Evolutionary conservation across 2,329 filamentous ascomycete genomes (phyloP), one percentile per base, ranked within the genome.

Genomic region (Talaromyces sp.): DNA sequence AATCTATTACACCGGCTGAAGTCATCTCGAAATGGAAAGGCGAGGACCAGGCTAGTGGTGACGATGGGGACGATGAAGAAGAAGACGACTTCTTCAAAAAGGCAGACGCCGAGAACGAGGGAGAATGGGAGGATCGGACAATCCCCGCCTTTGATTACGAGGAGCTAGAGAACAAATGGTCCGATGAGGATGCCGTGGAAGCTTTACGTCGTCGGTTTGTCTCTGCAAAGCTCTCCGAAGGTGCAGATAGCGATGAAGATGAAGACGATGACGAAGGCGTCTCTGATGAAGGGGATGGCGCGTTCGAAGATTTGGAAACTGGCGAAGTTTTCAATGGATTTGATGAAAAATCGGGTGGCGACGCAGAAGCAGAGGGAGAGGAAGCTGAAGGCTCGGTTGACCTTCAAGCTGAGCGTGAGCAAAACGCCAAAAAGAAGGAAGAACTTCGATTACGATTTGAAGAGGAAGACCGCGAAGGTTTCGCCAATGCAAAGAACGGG

Each of bases 401-500:
- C 54, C 81, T 97, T n/a, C 91, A 93, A 63, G 89, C 87, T 3
- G 94, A 99, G 77, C 89, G 94, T 66, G 91, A 91, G 67, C 89
- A 86, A 74, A 99, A 99, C 69, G 94, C 94, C 1, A 86, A 87
- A 65, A 84, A 90, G 65, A 99, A 99, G 75, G 94, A 97, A 75
- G 94, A 99, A 73, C 84, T 99, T 57, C 95, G 91, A 72, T 81
- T 95, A 57, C 87, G 95, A 1, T 99, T 99, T 70, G 94, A 99
- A 70, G 92, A 97, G 74, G 94, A 99, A 80, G 94, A 99, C 71
- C 85, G 91, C n/a, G 94, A 99, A 72, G 94, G 94, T 0, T 92
- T 97, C 72, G 77, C 71, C 7, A 86, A 90, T 69, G 95, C 95
- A 70, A 91, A 94, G 75, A 95, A 95, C 71, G 87, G 90, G 29